Conservation (phyloP, 1,284 basidiomycete genomes). For the Porogramme epimiltina region DNA sequence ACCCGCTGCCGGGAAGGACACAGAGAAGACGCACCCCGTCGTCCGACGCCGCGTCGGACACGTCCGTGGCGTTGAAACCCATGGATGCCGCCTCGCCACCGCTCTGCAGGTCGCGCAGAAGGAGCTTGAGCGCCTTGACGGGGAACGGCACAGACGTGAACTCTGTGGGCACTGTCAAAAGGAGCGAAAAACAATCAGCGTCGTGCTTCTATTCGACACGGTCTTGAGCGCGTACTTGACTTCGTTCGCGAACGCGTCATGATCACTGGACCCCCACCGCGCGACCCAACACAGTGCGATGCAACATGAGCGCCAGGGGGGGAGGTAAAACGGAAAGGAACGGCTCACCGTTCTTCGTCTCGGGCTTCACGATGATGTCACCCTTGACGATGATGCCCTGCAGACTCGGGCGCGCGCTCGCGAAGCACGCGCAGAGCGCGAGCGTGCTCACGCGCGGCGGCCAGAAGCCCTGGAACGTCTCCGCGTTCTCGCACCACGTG, state of each 20-base stretch:
- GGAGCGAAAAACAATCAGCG: too few species aligned
- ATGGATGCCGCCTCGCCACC: constrained; percentile 71
- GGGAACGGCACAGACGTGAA: constrained; percentile 88
- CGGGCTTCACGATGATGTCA: constrained; percentile 84
- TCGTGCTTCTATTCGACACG: too few species aligned
- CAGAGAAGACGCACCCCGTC: constrained; percentile 62
- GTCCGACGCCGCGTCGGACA: constrained; percentile 66
- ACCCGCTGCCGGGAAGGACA: too few species aligned
- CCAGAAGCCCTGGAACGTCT: constrained; percentile 95
- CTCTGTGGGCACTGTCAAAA: constrained; percentile 78
- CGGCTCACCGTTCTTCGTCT: constrained; percentile 76
- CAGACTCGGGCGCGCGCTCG: constrained; percentile 65
- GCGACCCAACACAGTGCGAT: constrained; percentile 13
- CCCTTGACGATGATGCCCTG: constrained; percentile 78
- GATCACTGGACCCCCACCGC: constrained; percentile 83
- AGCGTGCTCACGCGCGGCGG: constrained; percentile 83
- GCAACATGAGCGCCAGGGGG: constrained; percentile 13
- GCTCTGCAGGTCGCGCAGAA: constrained; percentile 82
- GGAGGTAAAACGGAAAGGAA: constrained; percentile 5
- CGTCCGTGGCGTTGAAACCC: constrained; percentile 43
- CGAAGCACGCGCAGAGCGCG: constrained; percentile 80
- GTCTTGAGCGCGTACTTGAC: constrained; percentile 58
- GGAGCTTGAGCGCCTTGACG: constrained; percentile 88
- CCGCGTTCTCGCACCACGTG: constrained; percentile 93
- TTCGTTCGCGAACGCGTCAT: constrained; percentile 94